Percentiles rank a stretch among this genome's conserved stretches.
Evolutionary conservation across 108 stramenopile species (phyloP).

Genomic region (Parietichytrium sp.): DNA sequence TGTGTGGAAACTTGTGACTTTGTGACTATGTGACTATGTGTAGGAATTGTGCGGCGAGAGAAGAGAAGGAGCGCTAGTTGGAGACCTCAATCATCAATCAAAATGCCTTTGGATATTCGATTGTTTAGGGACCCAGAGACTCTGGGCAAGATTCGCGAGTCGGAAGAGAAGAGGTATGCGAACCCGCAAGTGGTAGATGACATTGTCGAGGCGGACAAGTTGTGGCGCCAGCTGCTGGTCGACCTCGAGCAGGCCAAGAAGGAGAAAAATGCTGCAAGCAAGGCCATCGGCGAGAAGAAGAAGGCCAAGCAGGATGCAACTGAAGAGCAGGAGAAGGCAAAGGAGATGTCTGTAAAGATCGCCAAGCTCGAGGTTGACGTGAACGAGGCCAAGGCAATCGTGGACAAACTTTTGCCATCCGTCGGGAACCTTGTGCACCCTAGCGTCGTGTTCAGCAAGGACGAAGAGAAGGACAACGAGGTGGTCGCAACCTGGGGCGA

Average conservation of each 20-base stretch:
- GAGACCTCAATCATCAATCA: too few species aligned
- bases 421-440: constrained; percentile 96
- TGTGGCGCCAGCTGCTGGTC: constrained; percentile 30
- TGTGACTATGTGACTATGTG: too few species aligned
- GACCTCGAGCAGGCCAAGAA: constrained; percentile 55
- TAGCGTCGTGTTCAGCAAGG: constrained; percentile 83
- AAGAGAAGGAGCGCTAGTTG: too few species aligned
- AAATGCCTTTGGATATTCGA: neutral
- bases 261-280: constrained; percentile 81
- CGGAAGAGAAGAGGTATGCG: neutral
- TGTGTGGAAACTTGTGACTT: too few species aligned
- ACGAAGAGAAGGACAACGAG: constrained; percentile 95
- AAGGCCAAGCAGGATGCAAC: constrained; percentile 84
- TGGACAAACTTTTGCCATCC: constrained; percentile 65
- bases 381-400: constrained; percentile 50
- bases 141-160: constrained; percentile 25
- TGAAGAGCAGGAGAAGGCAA: constrained; percentile 78
- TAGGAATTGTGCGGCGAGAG: too few species aligned
- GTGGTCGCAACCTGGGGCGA: constrained; percentile 68
- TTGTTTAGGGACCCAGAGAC: constrained; percentile 24
- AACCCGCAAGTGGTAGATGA: neutral
- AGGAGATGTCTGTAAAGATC: constrained; percentile 74
- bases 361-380: constrained; percentile 47
- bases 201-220: constrained; percentile 37
- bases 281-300: constrained; percentile 85